Conservation (phyloP, 345 rosid species). For the Camelina hispida region DNA sequence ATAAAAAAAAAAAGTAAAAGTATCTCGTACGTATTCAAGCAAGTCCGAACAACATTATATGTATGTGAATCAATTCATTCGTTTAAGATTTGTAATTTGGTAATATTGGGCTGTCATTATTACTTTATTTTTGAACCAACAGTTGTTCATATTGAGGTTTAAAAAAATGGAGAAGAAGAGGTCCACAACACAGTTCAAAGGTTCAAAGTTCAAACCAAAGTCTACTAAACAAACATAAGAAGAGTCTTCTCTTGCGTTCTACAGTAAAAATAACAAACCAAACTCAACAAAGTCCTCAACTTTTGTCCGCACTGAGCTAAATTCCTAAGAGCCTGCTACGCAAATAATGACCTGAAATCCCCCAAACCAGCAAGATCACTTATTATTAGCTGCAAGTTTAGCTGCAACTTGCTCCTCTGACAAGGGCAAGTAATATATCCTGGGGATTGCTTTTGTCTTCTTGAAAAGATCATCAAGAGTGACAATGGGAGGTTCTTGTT, state of each 20-base stretch:
- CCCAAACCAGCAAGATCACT: slow-evolving; percentile 36
- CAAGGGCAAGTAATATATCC: slow-evolving; percentile 91
- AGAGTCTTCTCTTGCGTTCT: slow-evolving; percentile 40
- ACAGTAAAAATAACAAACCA: slow-evolving; percentile 33
- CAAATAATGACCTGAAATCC: slow-evolving; percentile 21
- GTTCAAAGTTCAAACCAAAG: slow-evolving; percentile 23
- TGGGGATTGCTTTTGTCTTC: slow-evolving; percentile 94
- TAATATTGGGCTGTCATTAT: neutral
- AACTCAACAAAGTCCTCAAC: slow-evolving; percentile 42
- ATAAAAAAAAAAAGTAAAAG: too few relatives aligned
- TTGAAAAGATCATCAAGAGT: slow-evolving; percentile 93
- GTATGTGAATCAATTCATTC: slow-evolving; percentile 32
- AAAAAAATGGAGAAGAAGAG: slow-evolving; percentile 4
- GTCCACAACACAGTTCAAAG: slow-evolving; percentile 30
- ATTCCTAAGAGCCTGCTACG: slow-evolving; percentile 40
- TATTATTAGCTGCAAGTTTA: slow-evolving; percentile 58
- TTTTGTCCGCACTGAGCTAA: slow-evolving; percentile 39
- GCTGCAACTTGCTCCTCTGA: slow-evolving; percentile 88
- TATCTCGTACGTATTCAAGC: too few relatives aligned
- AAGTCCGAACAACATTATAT: neutral
- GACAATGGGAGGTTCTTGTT: slow-evolving; percentile 80
- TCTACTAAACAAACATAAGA: slow-evolving; percentile 35
- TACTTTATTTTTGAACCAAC: neutral
- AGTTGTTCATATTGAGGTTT: neutral
- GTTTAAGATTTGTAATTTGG: neutral